phyloP scores from a whole-genome alignment of 768 basidiomycete species.

The Trametes punicea region DNA sequence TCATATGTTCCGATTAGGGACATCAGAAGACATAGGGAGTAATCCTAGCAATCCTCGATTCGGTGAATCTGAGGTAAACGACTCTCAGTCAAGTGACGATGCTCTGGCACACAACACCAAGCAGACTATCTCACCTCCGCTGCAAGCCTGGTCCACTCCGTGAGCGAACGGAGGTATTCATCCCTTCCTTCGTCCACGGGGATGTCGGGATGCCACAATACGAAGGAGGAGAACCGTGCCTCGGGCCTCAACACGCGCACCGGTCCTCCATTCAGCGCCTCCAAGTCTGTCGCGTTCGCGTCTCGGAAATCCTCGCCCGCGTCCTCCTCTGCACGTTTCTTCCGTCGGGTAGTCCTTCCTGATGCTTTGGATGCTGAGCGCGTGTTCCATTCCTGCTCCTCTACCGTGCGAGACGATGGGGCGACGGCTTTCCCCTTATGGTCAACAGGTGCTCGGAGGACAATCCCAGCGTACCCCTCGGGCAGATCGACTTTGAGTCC shows the following conservation, averaged over 20 bases:
- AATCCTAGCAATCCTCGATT: conserved; percentile 4
- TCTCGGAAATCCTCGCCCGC: conserved; percentile 31
- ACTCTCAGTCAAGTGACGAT: background rate
- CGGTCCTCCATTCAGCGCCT: conserved; percentile 22
- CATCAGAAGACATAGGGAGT: no score
- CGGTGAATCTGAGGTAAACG: background rate
- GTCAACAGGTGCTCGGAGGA: conserved; percentile 42
- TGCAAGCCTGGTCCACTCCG: conserved; percentile 68
- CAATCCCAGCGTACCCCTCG: conserved; percentile 62
- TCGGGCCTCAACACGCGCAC: conserved; percentile 43
- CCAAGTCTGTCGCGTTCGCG: conserved; percentile 22
- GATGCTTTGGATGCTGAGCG: conserved; percentile 4
- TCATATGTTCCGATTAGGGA: no score
- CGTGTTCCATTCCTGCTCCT: conserved; percentile 19
- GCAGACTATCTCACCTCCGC: conserved; percentile 43
- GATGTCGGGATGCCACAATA: conserved; percentile 75
- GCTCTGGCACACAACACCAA: background rate
- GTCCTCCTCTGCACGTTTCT: conserved; percentile 26
- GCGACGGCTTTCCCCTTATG: conserved; percentile 1
- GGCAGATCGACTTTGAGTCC: conserved; percentile 63
- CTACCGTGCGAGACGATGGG: background rate
- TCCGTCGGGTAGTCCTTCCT: conserved; percentile 27
- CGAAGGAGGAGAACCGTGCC: conserved; percentile 60
- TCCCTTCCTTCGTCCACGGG: conserved; percentile 67
- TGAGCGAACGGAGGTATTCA: conserved; percentile 65